phyloP scores from a whole-genome alignment of 768 basidiomycete species.

The Suillus subluteus region DNA sequence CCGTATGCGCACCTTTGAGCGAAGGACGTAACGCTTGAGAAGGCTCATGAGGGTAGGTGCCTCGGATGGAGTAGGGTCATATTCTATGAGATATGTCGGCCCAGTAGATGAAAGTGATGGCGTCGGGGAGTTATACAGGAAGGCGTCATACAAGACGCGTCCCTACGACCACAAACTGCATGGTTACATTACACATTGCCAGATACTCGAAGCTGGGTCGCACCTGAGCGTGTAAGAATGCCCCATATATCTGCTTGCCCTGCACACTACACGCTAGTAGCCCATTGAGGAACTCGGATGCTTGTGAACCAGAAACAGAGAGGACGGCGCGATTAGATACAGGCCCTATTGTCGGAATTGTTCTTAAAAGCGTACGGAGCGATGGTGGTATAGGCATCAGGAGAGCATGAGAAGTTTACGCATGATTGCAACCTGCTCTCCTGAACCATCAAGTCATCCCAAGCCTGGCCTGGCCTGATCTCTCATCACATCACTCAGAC shows the following conservation, averaged over 20 bases:
- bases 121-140: conserved; percentile 69
- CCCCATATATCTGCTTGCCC: conserved; percentile 62
- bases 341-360: conserved; percentile 58
- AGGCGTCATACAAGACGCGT: conserved; percentile 85
- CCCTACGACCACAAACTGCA: conserved; percentile 54
- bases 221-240: conserved; percentile 82
- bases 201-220: conserved; percentile 25
- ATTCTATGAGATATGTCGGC: conserved; percentile 69
- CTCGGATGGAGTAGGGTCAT: conserved; percentile 64
- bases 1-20: conserved; percentile 84
- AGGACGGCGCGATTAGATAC: conserved; percentile 70
- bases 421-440: neutral
- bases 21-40: conserved; percentile 83
- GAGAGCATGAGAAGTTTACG: conserved; percentile 17
- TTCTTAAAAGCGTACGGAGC: conserved; percentile 48
- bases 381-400: conserved; percentile 39
- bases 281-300: conserved; percentile 82
- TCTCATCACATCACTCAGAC: neutral
- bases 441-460: neutral
- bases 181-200: conserved; percentile 8
- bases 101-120: conserved; percentile 36
- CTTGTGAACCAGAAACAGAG: conserved; percentile 80
- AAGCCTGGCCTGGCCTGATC: neutral
- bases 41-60: conserved; percentile 64
- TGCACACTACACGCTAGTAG: conserved; percentile 59